Conservation (phyloP, 2,329 filamentous ascomycete species). For the Pseudogymnoascus sp. region DNA sequence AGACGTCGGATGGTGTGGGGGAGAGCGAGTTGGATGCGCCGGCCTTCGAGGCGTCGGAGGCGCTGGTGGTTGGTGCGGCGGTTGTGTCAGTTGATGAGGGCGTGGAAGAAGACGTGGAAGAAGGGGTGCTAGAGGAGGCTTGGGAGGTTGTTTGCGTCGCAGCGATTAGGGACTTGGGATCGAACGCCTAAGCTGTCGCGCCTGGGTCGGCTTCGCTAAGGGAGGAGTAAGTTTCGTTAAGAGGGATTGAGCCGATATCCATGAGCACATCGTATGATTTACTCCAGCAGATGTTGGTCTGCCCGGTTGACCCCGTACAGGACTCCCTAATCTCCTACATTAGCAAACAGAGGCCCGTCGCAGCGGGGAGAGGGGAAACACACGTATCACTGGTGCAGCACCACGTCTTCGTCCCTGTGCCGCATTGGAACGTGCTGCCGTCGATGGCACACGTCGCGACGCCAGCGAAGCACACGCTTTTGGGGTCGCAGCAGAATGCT, state of each 20-base stretch:
- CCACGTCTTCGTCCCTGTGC: neutral
- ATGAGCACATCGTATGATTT: neutral
- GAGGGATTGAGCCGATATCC: neutral
- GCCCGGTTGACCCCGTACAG: neutral
- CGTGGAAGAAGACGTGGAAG: neutral
- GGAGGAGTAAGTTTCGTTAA: constrained; percentile 8
- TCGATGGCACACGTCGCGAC: neutral
- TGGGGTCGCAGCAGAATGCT: neutral
- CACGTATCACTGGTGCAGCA: neutral
- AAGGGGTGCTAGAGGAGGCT: neutral
- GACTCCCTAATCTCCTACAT: neutral
- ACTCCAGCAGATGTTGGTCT: constrained; percentile 8
- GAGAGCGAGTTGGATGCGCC: neutral
- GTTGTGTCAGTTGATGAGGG: neutral
- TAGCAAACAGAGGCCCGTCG: neutral
- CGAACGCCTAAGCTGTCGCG: neutral
- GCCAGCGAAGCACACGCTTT: neutral
- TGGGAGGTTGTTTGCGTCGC: neutral
- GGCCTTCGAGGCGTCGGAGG: neutral
- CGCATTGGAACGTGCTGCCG: neutral
- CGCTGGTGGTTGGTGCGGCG: neutral
- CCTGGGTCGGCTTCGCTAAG: constrained; percentile 1
- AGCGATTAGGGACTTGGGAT: neutral
- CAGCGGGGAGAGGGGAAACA: neutral
- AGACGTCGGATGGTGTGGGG: neutral